These are phyloP conservation scores for Phytophthora ramorum DNA, from an alignment of 352 stramenopile species.

Conservation along the genomic window DNA sequence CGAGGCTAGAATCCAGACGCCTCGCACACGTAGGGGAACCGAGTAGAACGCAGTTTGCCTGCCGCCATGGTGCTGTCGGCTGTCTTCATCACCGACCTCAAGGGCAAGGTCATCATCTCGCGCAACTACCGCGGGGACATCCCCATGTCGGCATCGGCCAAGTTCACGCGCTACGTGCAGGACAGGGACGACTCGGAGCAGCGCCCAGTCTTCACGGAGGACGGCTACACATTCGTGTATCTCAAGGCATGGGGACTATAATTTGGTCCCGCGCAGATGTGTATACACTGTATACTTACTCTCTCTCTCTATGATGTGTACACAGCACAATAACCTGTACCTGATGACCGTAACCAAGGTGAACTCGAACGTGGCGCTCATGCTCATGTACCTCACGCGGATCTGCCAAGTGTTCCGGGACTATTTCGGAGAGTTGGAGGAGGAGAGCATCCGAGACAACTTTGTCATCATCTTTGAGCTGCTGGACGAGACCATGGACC, in stretches of 20 bases:
- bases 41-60: neutral
- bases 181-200: slow-evolving; percentile 95
- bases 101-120: slow-evolving; percentile 99
- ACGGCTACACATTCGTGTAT: slow-evolving; percentile 95
- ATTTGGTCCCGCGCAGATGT: neutral
- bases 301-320: slow-evolving; percentile 1
- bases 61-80: slow-evolving; percentile 96
- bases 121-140: slow-evolving; percentile 99
- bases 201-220: slow-evolving; percentile 94
- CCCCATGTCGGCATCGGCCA: slow-evolving; percentile 92
- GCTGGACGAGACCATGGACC: slow-evolving; percentile 99
- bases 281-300: slow-evolving; percentile 23
- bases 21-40: neutral
- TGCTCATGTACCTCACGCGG: slow-evolving; percentile 95
- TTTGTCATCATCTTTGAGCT: slow-evolving; percentile 99
- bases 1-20: too few relatives aligned
- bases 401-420: slow-evolving; percentile 97
- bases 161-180: slow-evolving; percentile 93
- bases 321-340: slow-evolving; percentile 98
- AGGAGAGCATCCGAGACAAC: slow-evolving; percentile 99
- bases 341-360: slow-evolving; percentile 98
- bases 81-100: slow-evolving; percentile 99
- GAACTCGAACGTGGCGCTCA: slow-evolving; percentile 98
- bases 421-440: slow-evolving; percentile 99
- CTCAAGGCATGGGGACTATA: slow-evolving; percentile 76